Base-by-base conservation (phyloP, 139 green algal genomes). In the Zygnema cylindricum region DNA sequence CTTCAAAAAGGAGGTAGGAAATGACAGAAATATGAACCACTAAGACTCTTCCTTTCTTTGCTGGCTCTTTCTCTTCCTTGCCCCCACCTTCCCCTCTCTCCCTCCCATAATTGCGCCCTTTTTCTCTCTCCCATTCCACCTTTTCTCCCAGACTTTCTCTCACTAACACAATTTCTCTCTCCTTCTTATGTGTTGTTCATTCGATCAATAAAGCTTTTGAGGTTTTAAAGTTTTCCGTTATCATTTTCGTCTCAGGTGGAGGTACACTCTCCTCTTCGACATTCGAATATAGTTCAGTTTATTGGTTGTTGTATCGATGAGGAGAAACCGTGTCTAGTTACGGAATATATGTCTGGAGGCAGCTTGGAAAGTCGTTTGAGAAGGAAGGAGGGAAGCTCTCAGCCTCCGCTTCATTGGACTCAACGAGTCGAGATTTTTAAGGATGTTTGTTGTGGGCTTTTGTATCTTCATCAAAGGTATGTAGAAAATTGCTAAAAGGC, bases 201-300 rank as follows among this genome's bases (percentile, higher is more conserved):
- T n/a, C n/a, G n/a, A n/a, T n/a, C n/a, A n/a, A n/a, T n/a, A n/a
- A n/a, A n/a, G n/a, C n/a, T n/a, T n/a, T n/a, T n/a, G n/a, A n/a
- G n/a, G n/a, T n/a, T n/a, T n/a, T n/a, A n/a, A n/a, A n/a, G n/a
- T n/a, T n/a, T n/a, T n/a, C n/a, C n/a, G n/a, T n/a, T n/a, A n/a
- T n/a, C n/a, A n/a, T n/a, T 81, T 21, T 21, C 21, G 35, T 73
- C 23, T 35, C n/a, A 90, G 93, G 88, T 93, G 23, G 35, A 41
- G 82, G 92, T 95, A 43, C 90, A 95, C 75, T 87, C 69, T 0
- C 69, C 84, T 1, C 84, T 95, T 69, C 93, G 93, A 82, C 93
- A 95, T 85, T 92, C 93, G 0, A 91, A 95, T 85, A 88, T 95
- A 25, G 93, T 95, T 75, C 86, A 94, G 86, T 88, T 95, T 22